Base-by-base conservation (phyloP, 768 basidiomycete genomes). In the Suillus paluster region DNA sequence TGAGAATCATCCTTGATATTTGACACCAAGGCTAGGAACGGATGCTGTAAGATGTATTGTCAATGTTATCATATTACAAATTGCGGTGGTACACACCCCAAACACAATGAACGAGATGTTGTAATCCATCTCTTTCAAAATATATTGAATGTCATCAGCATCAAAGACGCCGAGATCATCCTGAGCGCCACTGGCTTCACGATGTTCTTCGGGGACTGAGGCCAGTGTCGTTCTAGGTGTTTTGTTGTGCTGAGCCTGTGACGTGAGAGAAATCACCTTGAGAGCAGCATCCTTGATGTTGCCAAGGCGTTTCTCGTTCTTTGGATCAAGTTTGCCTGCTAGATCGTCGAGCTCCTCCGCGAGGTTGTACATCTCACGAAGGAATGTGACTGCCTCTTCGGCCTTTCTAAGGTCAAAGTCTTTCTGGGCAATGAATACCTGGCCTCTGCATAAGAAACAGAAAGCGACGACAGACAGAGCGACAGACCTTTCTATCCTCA, bases 361-460 rank as follows among this genome's bases (percentile, higher is more conserved):
- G 5, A 67, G 53, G 55, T 67, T 67, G 36, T 58, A 67, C 65
- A 66, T 63, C 45, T 63, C 66, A 1, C 55, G 34, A 23, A 67
- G 46, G 23, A 67, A 63, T 34, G 64, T 33, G 1, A 46, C 39
- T 27, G 34, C 36, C 7, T 49, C 21, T 0, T 45, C 19, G 5
- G 11, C 15, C 0, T 4, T n/a, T 9, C 11, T 48, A 27, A 66
- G 58, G 10, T 46, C 10, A 10, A 59, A 63, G 17, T 42, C 10
- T 30, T 44, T 59, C n/a, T 17, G 42, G 17, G 21, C 8, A 17
- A 66, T 59, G 25, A n/a, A 63, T 6, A 66, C 65, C 56, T 65
- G 34, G 7, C 5, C 30, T 58, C n/a, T 2, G n/a, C 12, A 7
- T 23, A 6, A 27, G 38, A 17, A 55, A 50, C 33, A 57, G 25